phyloP scores from a whole-genome alignment of 257 asterid genomes.

The Verbascum thapsus region DNA sequence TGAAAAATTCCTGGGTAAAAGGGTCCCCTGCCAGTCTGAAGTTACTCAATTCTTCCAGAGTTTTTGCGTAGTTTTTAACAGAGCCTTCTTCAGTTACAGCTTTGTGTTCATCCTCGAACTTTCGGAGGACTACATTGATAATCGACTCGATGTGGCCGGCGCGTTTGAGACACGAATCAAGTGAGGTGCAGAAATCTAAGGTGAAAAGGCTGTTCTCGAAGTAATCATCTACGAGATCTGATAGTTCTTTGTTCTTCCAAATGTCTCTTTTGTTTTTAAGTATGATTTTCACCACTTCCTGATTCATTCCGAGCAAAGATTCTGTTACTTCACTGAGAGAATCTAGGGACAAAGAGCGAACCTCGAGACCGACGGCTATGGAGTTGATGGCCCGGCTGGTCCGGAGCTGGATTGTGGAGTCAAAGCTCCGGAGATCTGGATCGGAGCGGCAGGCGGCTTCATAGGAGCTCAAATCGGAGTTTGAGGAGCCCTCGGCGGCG shows the following conservation, averaged over 20 bases:
- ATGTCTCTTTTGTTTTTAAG: constrained; percentile 62
- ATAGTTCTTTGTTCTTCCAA: constrained; percentile 67
- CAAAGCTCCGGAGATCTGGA: constrained; percentile 68
- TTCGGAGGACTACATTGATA: constrained; percentile 54
- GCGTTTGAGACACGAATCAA: constrained; percentile 63
- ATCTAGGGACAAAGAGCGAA: constrained; percentile 70
- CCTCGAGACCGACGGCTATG: constrained; percentile 68
- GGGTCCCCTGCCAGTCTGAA: constrained; percentile 70
- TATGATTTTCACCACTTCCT: constrained; percentile 68
- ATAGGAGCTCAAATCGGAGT: constrained; percentile 63
- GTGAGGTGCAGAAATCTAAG: constrained; percentile 75
- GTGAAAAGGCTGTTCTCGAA: constrained; percentile 73
- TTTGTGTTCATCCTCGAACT: constrained; percentile 59
- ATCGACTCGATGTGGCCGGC: constrained; percentile 70
- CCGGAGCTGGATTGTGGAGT: constrained; percentile 60
- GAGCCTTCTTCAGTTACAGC: constrained; percentile 10
- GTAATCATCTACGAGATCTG: constrained; percentile 82
- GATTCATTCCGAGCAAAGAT: constrained; percentile 72
- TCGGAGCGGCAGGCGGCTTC: constrained; percentile 87
- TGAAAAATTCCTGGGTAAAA: constrained; percentile 64
- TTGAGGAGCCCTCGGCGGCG: constrained; percentile 27
- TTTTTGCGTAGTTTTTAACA: constrained; percentile 42
- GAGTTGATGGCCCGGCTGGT: constrained; percentile 79
- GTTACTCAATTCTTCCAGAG: constrained; percentile 65
- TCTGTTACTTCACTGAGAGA: constrained; percentile 77